A percentile compares a stretch with the other conserved stretches of the same genome.
Evolutionary conservation across 2,329 filamentous ascomycete species (phyloP).

Genomic region (Basipetospora chlamydospora): DNA sequence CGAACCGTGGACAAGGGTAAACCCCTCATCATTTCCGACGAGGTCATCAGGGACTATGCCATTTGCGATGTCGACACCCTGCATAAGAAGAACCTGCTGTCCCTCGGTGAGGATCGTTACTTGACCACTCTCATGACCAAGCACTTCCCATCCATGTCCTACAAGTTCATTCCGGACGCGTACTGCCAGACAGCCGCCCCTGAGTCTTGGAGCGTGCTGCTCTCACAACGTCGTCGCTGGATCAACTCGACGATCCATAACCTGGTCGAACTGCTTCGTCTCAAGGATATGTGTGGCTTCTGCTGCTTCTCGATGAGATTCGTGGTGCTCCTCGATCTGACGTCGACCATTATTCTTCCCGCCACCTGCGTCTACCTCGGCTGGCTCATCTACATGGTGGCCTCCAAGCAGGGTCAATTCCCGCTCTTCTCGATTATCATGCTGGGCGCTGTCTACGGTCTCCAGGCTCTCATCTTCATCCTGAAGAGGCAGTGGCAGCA

Average conservation of each 20-base stretch:
- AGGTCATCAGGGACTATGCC: conserved; percentile 74
- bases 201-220: conserved; percentile 80
- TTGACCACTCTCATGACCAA: conserved; percentile 97
- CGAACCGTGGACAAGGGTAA: conserved; percentile 88
- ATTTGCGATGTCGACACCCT: conserved; percentile 85
- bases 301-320: conserved; percentile 98
- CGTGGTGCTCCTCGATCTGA: conserved; percentile 85
- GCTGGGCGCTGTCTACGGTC: conserved; percentile 81
- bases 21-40: conserved; percentile 84
- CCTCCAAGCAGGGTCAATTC: conserved; percentile 56
- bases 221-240: conserved; percentile 98
- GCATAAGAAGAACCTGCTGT: conserved; percentile 90
- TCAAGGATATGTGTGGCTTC: conserved; percentile 95
- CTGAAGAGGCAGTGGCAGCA: conserved; percentile 97
- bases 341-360: conserved; percentile 82
- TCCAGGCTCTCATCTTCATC: conserved; percentile 93
- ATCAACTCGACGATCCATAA: conserved; percentile 99
- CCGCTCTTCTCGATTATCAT: conserved; percentile 80
- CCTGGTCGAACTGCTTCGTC: conserved; percentile 72
- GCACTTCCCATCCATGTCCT: conserved; percentile 88
- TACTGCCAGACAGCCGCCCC: conserved; percentile 89
- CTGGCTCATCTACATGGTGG: conserved; percentile 73
- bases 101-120: conserved; percentile 92
- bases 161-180: conserved; percentile 89
- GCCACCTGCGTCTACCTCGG: conserved; percentile 76